Percentiles rank a stretch among this genome's conserved stretches.
These are phyloP conservation scores for Ogataea henricii DNA, from an alignment of 805 yeast genomes.

Conservation along the genomic window DNA sequence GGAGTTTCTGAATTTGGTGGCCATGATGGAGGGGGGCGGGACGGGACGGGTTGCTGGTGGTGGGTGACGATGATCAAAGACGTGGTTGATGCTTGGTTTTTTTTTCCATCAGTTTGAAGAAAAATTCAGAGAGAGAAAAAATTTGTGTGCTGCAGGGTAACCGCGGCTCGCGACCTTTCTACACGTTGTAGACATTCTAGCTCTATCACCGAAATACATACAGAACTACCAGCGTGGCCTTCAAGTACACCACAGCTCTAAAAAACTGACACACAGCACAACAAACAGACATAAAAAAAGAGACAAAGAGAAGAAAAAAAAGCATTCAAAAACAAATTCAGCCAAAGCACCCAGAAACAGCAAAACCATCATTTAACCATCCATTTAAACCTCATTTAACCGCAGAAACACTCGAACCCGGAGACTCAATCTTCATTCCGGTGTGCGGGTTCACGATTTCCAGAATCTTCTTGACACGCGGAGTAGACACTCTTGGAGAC, in stretches of 20 bases:
- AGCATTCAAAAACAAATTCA: not conserved
- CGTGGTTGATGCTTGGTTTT: too few relatives aligned
- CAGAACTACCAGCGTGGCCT: not conserved
- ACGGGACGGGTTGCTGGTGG: too few relatives aligned
- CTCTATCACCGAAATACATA: slow-evolving; percentile 4
- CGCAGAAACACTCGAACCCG: slow-evolving; percentile 26
- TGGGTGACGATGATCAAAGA: too few relatives aligned
- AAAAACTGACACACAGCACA: not conserved
- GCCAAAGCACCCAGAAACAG: not conserved
- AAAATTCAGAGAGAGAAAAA: not conserved
- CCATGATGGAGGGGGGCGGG: too few relatives aligned
- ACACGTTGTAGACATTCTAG: not conserved
- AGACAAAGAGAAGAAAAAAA: not conserved
- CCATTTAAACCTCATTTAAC: slow-evolving; percentile 15
- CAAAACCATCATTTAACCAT: slow-evolving; percentile 1
- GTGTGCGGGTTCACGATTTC: slow-evolving; percentile 67
- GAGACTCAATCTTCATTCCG: slow-evolving; percentile 56
- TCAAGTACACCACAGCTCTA: too few relatives aligned
- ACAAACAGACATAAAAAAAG: not conserved
- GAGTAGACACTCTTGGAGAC: slow-evolving; percentile 53
- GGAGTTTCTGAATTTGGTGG: slow-evolving; percentile 51
- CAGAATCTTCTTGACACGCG: slow-evolving; percentile 58
- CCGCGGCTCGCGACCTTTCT: not conserved
- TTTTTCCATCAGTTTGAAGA: not conserved
- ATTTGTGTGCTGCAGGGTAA: slow-evolving; percentile 2